Conservation (phyloP, 192 early-diverging fungal species). For the Umbelopsis ramanniana region DNA sequence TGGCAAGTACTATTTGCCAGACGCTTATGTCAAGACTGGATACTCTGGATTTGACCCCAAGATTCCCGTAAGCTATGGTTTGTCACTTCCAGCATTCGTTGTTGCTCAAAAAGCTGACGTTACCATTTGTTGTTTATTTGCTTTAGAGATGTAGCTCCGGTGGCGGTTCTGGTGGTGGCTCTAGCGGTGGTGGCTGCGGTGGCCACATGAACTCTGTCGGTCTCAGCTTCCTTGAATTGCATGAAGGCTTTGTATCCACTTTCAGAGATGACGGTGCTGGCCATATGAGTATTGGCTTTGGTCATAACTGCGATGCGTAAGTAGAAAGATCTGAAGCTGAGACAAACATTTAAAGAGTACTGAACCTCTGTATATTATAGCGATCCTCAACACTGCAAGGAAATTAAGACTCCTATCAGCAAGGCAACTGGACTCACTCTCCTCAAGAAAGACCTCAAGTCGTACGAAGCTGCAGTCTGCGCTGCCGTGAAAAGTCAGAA, state of each 20-base stretch:
- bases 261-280: background rate
- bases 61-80: background rate
- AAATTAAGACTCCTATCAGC: background rate
- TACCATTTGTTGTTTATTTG: no score
- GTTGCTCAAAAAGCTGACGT: background rate
- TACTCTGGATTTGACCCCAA: conserved; percentile 11
- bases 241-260: background rate
- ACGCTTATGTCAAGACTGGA: conserved; percentile 19
- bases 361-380: background rate
- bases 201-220: background rate
- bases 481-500: background rate
- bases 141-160: background rate
- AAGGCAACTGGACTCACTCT: background rate
- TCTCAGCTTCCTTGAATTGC: conserved; percentile 1
- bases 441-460: background rate
- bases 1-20: conserved; percentile 12
- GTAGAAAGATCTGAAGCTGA: background rate
- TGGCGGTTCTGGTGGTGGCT: background rate
- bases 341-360: no score
- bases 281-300: background rate
- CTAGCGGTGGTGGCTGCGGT: conserved; percentile 9
- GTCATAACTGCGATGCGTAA: conserved; percentile 21
- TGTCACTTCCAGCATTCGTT: background rate
- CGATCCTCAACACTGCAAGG: conserved; percentile 11
- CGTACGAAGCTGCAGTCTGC: background rate